Evolutionary conservation across 306 rosid genomes (phyloP), one percentile per base, ranked within the genome.

Genomic region (Prosopis cineraria): DNA sequence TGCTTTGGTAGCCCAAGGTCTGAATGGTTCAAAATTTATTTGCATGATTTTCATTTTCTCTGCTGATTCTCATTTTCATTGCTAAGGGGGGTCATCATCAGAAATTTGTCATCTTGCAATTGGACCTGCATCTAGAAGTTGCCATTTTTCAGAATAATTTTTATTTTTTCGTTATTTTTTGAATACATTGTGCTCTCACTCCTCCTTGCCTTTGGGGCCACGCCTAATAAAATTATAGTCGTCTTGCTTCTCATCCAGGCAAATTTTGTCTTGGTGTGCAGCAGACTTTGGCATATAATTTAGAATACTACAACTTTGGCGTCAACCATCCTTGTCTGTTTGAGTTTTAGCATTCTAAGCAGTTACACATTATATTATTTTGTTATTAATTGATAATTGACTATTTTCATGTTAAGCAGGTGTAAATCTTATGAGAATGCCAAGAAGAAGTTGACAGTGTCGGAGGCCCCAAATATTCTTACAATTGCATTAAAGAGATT

Each of bases 361-460:
- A 20, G 48, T 68, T 50, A 79, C 36, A 52, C n/a, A n/a, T n/a
- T 56, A 17, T 63, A 8, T 58, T 63, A 16, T 36, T 19, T 63
- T 33, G 5, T 72, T 79, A 7, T 70, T 84, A 58, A 84, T 79
- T 13, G 62, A 80, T 84, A 58, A 84, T 79, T 13, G 62, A 80
- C 30, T 30, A 37, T 66, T 76, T 53, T 68, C 20, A 14, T 83
- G 55, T 85, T 72, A 50, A 83, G 78, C 82, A 90, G 99, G 78
- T 96, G 99, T 87, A 91, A 96, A 83, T 90, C 97, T 72, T 96
- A 91, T 70, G 94, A 88, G 91, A 93, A 90, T 87, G 99, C 99
- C 77, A 96, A 96, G 85, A 96, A 91, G 91, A 93, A 96, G 83
- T 69, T 96, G 86, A 93, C 95, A 60, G 82, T 96, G 78, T 82